These are phyloP conservation scores for Spongiforma sp. DNA, from an alignment of 1,284 basidiomycete species.

Conservation along the genomic window DNA sequence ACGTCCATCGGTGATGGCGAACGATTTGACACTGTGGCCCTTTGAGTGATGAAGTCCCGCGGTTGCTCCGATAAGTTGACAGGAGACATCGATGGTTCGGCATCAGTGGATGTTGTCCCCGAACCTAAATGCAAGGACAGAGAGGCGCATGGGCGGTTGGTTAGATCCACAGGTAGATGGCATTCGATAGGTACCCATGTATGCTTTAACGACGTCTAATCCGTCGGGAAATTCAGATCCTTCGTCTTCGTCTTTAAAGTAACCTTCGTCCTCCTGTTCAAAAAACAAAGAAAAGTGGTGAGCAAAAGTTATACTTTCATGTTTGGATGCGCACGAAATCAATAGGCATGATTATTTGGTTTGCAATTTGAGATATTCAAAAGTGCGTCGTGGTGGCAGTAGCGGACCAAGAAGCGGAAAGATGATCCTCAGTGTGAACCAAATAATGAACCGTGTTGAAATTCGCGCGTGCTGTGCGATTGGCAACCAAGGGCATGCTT, in stretches of 20 bases:
- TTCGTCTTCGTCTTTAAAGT: constrained; percentile 31
- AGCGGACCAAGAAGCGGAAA: constrained; percentile 8
- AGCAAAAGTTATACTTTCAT: not conserved
- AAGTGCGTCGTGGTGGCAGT: constrained; percentile 14
- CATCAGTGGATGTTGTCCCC: constrained; percentile 10
- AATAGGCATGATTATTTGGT: constrained; percentile 16
- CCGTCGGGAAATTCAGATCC: constrained; percentile 24
- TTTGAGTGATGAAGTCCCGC: constrained; percentile 25
- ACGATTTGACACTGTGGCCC: constrained; percentile 6
- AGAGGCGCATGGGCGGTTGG: not conserved
- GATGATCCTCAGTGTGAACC: not conserved
- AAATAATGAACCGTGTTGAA: constrained; percentile 11
- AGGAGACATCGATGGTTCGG: constrained; percentile 22
- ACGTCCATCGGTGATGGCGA: constrained; percentile 31
- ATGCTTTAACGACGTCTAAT: constrained; percentile 16
- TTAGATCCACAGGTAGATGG: constrained; percentile 1
- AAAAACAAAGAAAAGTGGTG: constrained; percentile 1
- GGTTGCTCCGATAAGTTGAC: constrained; percentile 26
- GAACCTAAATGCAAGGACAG: constrained; percentile 12
- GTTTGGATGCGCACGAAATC: constrained; percentile 23
- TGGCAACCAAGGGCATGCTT: constrained; percentile 8
- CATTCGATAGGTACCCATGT: constrained; percentile 23
- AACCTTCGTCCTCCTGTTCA: constrained; percentile 33
- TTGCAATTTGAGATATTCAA: constrained; percentile 6
- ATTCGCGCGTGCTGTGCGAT: constrained; percentile 8